Evolutionary conservation across 768 basidiomycete species (phyloP).

Genomic region (Phlegmacium glaucopus): DNA sequence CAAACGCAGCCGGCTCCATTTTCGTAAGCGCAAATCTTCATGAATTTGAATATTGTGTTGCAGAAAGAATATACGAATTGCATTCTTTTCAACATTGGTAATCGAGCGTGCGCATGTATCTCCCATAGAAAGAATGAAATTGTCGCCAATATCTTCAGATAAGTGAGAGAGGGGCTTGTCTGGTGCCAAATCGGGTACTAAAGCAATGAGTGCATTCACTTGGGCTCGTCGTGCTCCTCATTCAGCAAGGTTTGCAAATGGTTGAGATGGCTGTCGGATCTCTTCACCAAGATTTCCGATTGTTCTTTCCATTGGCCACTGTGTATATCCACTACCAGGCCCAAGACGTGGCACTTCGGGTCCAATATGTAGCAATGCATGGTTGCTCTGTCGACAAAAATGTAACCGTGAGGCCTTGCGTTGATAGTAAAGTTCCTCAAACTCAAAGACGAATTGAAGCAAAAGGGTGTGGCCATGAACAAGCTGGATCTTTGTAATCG

Average conservation of each 20-base stretch:
- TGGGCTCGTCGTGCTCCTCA: conserved; percentile 6
- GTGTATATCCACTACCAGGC: conserved; percentile 12
- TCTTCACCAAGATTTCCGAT: conserved; percentile 28
- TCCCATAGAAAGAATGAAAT: conserved; percentile 1
- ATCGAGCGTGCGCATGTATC: neutral
- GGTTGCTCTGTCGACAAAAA: conserved; percentile 32
- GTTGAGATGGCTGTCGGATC: conserved; percentile 14
- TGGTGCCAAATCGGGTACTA: conserved; percentile 10
- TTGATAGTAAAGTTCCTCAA: conserved; percentile 33
- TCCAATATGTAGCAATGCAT: conserved; percentile 28
- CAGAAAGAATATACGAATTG: neutral
- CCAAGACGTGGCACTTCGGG: conserved; percentile 26
- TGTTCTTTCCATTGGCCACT: conserved; percentile 30
- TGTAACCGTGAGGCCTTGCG: conserved; percentile 22
- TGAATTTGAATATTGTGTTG: neutral
- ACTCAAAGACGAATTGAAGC: conserved; percentile 25
- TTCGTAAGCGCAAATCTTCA: neutral
- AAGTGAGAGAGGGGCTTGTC: neutral
- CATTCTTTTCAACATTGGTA: neutral
- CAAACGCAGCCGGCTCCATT: conserved; percentile 8
- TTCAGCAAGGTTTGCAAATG: conserved; percentile 13
- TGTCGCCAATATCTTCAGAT: conserved; percentile 4
- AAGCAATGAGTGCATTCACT: conserved; percentile 9
- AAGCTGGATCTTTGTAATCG: conserved; percentile 16
- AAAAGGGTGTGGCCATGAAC: conserved; percentile 18